Conservation (phyloP, 2,329 filamentous ascomycete genomes). For the Septoria petroselini region DNA sequence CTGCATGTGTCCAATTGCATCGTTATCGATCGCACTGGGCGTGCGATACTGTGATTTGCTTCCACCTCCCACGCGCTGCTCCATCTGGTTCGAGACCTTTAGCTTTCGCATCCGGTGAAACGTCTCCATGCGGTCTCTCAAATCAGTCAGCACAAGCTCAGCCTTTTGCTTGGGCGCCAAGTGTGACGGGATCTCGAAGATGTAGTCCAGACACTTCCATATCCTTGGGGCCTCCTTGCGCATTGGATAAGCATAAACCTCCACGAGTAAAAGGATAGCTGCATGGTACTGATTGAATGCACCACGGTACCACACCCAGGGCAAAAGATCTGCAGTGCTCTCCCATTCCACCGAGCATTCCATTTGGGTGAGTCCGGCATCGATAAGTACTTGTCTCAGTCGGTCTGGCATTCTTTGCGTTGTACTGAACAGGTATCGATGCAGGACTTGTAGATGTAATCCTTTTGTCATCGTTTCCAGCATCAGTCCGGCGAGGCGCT, state of each 20-base stretch:
- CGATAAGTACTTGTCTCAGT: conserved; percentile 61
- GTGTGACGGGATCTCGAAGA: conserved; percentile 60
- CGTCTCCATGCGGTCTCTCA: conserved; percentile 58
- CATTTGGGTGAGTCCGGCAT: conserved; percentile 55
- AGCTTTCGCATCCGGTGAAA: conserved; percentile 59
- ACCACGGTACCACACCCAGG: conserved; percentile 68
- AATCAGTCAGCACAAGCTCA: conserved; percentile 59
- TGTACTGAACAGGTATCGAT: conserved; percentile 60
- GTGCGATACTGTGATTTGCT: background rate
- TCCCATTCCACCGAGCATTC: conserved; percentile 57
- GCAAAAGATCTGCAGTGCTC: conserved; percentile 50
- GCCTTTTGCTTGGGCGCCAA: conserved; percentile 57
- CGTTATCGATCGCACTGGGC: background rate
- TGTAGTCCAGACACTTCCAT: conserved; percentile 69
- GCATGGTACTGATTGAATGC: conserved; percentile 71
- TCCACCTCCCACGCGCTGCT: conserved; percentile 27
- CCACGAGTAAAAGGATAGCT: conserved; percentile 65
- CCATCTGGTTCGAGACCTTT: conserved; percentile 34
- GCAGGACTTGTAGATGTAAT: conserved; percentile 64
- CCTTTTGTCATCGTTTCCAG: conserved; percentile 63
- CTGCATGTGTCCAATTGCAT: conserved; percentile 21
- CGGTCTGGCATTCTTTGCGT: conserved; percentile 57
- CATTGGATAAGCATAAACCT: conserved; percentile 60
- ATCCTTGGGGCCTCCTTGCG: conserved; percentile 62
- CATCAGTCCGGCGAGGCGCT: conserved; percentile 61